phyloP scores from a whole-genome alignment of 1,284 basidiomycete species.

The Ustilago curta region DNA sequence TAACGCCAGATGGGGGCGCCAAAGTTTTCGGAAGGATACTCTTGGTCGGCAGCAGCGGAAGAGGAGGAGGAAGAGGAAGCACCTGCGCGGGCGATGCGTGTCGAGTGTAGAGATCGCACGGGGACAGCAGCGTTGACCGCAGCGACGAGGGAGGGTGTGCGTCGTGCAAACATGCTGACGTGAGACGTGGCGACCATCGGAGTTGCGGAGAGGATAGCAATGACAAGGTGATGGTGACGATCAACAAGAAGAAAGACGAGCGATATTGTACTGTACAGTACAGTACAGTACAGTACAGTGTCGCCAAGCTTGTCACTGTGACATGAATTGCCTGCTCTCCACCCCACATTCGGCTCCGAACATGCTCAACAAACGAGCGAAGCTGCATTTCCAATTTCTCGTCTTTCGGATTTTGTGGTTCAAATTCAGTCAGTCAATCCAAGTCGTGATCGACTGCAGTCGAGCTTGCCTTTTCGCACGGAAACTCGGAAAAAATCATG shows the following conservation, averaged over 20 bases:
- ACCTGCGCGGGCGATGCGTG: slow-evolving; percentile 29
- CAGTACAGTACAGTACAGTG: too few species aligned
- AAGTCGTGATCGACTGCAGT: slow-evolving; percentile 16
- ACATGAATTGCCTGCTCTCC: slow-evolving; percentile 2
- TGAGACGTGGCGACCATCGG: slow-evolving; percentile 38
- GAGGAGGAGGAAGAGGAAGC: slow-evolving; percentile 41
- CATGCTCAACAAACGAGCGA: neutral
- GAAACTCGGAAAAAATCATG: neutral
- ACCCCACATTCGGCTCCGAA: slow-evolving; percentile 20
- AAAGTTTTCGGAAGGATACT: slow-evolving; percentile 50
- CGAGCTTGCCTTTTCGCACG: slow-evolving; percentile 6
- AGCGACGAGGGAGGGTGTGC: slow-evolving; percentile 19
- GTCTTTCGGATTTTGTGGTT: neutral
- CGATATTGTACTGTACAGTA: too few species aligned
- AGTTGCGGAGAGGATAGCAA: neutral
- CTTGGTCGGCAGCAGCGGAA: slow-evolving; percentile 33
- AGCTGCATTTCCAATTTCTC: slow-evolving; percentile 11
- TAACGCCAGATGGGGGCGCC: slow-evolving; percentile 61
- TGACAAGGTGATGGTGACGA: slow-evolving; percentile 12
- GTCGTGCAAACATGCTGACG: slow-evolving; percentile 24
- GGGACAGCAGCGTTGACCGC: slow-evolving; percentile 15
- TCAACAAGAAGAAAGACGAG: neutral
- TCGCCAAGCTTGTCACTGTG: neutral
- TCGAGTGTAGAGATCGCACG: slow-evolving; percentile 47
- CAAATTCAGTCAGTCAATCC: neutral